These are phyloP conservation scores for Saccharomycopsis javanensis DNA, from an alignment of 805 yeast genomes.

Conservation along the genomic window DNA sequence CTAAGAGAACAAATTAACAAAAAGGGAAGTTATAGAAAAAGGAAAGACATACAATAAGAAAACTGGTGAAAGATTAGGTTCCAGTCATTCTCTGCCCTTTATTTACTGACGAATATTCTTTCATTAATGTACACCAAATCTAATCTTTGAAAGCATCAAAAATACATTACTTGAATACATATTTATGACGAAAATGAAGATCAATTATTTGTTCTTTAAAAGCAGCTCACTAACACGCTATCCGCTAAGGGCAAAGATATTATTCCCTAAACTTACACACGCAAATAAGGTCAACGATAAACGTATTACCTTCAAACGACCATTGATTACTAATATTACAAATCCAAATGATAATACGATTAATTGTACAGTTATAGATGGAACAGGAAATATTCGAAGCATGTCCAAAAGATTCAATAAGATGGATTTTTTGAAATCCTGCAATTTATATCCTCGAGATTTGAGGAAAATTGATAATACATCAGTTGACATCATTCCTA, in stretches of 20 bases:
- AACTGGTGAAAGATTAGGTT: no score
- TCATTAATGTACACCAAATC: no score
- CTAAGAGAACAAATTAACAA: no score
- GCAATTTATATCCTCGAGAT: slow-evolving; percentile 82
- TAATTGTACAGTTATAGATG: slow-evolving; percentile 63
- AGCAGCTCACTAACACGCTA: no score
- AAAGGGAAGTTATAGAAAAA: no score
- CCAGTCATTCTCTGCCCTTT: no score
- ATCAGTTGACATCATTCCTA: slow-evolving; percentile 67
- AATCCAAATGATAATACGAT: slow-evolving; percentile 32
- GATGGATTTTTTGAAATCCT: slow-evolving; percentile 50
- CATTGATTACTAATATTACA: background rate
- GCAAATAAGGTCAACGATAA: background rate
- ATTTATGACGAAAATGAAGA: no score
- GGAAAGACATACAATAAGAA: no score
- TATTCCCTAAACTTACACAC: background rate
- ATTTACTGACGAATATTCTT: no score
- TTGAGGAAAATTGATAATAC: slow-evolving; percentile 79
- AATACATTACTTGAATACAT: no score
- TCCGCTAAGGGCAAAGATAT: background rate
- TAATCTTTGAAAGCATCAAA: no score
- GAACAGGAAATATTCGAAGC: slow-evolving; percentile 50
- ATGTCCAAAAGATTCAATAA: slow-evolving; percentile 60
- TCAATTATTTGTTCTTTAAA: no score
- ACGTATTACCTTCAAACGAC: background rate